Percentiles rank a stretch among this genome's conserved stretches.
These are phyloP conservation scores for Corallochytrium limacisporum DNA, from an alignment of 78 protist species.

Conservation along the genomic window DNA sequence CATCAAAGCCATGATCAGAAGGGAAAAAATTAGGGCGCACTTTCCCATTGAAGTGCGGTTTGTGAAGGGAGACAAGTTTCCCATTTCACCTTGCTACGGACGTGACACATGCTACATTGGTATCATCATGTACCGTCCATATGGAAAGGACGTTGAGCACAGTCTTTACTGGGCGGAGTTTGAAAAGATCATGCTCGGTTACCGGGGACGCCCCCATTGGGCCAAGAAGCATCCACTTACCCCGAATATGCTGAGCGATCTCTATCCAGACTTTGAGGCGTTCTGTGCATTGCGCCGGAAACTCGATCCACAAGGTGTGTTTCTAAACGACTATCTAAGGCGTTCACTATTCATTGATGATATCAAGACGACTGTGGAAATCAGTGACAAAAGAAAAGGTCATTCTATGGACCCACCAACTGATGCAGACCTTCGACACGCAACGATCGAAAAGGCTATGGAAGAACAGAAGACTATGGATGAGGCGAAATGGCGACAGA, in stretches of 20 bases:
- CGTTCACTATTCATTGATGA: no score
- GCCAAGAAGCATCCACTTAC: not conserved
- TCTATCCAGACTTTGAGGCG: not conserved
- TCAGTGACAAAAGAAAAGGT: no score
- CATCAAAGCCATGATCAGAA: no score
- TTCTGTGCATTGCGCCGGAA: not conserved
- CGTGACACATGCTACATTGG: not conserved
- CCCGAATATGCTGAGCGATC: not conserved
- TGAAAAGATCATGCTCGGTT: not conserved
- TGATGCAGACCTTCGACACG: no score
- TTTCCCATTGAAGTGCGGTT: constrained; percentile 5
- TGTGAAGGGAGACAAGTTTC: not conserved
- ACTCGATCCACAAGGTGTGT: not conserved
- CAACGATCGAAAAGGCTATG: no score
- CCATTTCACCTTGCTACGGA: not conserved
- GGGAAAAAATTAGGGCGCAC: not conserved
- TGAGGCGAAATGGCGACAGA: no score
- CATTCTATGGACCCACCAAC: no score
- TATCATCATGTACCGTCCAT: constrained; percentile 2
- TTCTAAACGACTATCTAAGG: not conserved
- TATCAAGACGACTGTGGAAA: no score
- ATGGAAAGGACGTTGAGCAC: not conserved
- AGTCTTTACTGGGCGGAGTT: not conserved
- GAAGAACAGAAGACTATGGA: no score
- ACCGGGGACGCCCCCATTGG: constrained; percentile 2